Conservation (phyloP, 495 filamentous ascomycete genomes). For the Aspergillus egyptiacus region DNA sequence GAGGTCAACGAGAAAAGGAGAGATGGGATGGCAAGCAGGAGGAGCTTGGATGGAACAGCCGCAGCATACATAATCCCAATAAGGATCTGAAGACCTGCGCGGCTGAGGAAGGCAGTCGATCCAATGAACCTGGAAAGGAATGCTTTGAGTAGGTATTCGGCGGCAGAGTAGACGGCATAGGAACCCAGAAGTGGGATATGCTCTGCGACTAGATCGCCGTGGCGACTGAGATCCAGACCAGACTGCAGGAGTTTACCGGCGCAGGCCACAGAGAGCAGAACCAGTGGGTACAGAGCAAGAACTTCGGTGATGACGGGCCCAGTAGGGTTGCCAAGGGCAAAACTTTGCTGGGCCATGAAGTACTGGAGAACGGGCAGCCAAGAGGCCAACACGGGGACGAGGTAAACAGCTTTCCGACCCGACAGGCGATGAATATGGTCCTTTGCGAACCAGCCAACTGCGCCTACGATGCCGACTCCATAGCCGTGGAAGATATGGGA, state of each 20-base stretch:
- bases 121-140: conserved; percentile 55
- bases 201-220: conserved; percentile 51
- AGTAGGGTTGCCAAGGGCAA: conserved; percentile 53
- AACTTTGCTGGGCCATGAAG: conserved; percentile 58
- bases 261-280: conserved; percentile 60
- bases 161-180: conserved; percentile 56
- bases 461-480: conserved; percentile 56
- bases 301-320: conserved; percentile 73
- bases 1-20: conserved; percentile 61
- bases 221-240: conserved; percentile 45
- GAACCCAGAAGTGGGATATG: conserved; percentile 55
- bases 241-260: conserved; percentile 58
- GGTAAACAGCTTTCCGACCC: conserved; percentile 35
- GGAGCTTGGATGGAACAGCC: conserved; percentile 60
- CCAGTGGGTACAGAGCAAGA: conserved; percentile 64
- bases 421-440: conserved; percentile 39
- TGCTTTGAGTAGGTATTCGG: conserved; percentile 47
- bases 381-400: conserved; percentile 63
- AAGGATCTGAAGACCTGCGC: conserved; percentile 63
- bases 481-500: conserved; percentile 63
- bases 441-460: conserved; percentile 57
- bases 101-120: conserved; percentile 55
- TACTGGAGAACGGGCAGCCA: conserved; percentile 70
- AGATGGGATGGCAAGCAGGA: conserved; percentile 60
- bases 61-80: conserved; percentile 57